Evolutionary conservation across 2,329 filamentous ascomycete species (phyloP), one percentile per base, ranked within the genome.

Genomic region (Onygena corvina): DNA sequence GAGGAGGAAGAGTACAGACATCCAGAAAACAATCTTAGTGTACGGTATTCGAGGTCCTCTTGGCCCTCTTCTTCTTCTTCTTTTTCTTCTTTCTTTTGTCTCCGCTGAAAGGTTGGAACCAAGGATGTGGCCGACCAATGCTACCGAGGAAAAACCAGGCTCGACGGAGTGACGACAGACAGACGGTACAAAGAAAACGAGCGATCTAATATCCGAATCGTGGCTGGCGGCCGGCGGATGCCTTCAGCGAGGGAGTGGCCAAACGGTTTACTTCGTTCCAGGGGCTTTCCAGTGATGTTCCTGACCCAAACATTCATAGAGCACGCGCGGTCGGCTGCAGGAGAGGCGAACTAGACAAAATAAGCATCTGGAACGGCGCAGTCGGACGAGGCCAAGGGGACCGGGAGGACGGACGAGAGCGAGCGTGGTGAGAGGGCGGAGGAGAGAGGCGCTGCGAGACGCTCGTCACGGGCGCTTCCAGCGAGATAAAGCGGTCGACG

Each of bases 251-350:
- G 25, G 36, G 36, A 40, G 36, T 40, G 36, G 36, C 36, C 25
- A 40, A 40, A 23, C 18, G 36, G 8, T 25, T 16, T 14, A 16
- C 11, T n/a, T 36, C 35, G 35, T 40, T 40, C 35, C 18, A 40
- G 25, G 35, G 18, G 18, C 4, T 3, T 23, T 11, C 25, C 3
- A 9, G 8, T 14, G 36, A 21, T 40, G 36, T 40, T 40, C 36
- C 36, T 40, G 36, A 40, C 36, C 36, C 36, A 40, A 40, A 25
- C 36, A 40, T 40, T 40, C 36, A 40, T 40, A 23, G 36, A 40
- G 18, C 36, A 21, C 36, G 36, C 36, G 36, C 36, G 36, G 25
- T 40, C 36, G 36, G 36, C 36, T 40, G 36, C 36, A 40, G 36
- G 25, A 23, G 21, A 18, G 36, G 21, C 21, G 36, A 23, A 23